Percentiles rank a stretch among this genome's conserved stretches.
Conservation (phyloP, 2,329 filamentous ascomycete genomes). For the Aspergillus ibericus region DNA sequence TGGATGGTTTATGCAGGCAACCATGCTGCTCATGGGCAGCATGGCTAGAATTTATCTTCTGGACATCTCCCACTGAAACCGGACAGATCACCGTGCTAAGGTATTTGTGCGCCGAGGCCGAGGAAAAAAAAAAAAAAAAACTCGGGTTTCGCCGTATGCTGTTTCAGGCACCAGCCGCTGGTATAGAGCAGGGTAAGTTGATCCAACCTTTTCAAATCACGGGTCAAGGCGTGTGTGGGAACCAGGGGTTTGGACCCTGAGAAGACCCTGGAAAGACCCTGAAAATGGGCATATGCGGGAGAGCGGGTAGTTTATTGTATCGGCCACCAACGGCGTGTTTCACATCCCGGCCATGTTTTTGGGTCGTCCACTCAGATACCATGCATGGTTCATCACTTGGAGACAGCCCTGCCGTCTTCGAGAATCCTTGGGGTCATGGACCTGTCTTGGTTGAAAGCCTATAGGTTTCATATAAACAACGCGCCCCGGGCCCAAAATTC, state of each 20-base stretch:
- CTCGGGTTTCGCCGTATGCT: background rate
- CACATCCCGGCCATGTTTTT: background rate
- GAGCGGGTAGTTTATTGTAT: background rate
- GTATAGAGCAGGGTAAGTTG: background rate
- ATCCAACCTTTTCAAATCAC: background rate
- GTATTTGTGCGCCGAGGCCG: background rate
- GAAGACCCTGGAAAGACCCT: background rate
- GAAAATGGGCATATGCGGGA: too few relatives aligned
- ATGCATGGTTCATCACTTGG: background rate
- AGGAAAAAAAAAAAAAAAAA: too few relatives aligned
- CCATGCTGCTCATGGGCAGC: background rate
- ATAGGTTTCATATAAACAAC: background rate
- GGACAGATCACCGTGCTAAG: background rate
- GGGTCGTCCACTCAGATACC: background rate
- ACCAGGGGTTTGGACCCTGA: background rate
- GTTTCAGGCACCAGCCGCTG: background rate
- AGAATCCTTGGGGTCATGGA: background rate
- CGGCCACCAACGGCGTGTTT: conserved; percentile 2
- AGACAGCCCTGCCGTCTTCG: background rate
- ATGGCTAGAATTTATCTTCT: background rate
- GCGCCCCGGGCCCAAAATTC: background rate
- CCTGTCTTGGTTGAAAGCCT: background rate
- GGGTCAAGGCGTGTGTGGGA: background rate
- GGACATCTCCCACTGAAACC: background rate
- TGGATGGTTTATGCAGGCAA: background rate